Evolutionary conservation across 1,284 basidiomycete species (phyloP).

Genomic region (Sanguinoderma infundibulare): DNA sequence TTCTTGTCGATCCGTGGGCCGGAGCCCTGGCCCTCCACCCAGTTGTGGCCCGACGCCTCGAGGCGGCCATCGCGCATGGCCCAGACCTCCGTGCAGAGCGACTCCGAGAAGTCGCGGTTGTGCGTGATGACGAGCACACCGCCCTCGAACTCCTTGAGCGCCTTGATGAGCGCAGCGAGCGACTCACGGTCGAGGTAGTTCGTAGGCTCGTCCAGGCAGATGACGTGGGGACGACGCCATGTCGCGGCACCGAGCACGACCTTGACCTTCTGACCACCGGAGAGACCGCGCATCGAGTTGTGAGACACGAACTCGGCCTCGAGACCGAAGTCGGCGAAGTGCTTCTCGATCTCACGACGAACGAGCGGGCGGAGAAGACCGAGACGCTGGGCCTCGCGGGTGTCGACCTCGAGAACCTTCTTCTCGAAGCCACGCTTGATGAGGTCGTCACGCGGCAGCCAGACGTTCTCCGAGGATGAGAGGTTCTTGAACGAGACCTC

Average conservation of each 20-base stretch:
- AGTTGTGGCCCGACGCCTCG: conserved; percentile 96
- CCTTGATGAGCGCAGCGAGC: conserved; percentile 94
- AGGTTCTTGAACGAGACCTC: conserved; percentile 94
- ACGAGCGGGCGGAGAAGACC: conserved; percentile 96
- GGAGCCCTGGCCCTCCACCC: conserved; percentile 96
- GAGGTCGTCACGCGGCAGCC: conserved; percentile 95
- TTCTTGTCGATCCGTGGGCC: conserved; percentile 92
- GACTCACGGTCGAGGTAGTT: conserved; percentile 99
- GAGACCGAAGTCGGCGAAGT: conserved; percentile 96
- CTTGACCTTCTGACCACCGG: conserved; percentile 99
- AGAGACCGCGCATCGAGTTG: conserved; percentile 97
- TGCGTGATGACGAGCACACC: conserved; percentile 97
- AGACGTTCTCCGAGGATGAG: conserved; percentile 94
- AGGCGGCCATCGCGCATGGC: conserved; percentile 93
- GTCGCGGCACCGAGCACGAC: conserved; percentile 98
- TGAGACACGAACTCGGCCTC: conserved; percentile 97
- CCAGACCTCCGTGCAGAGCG: conserved; percentile 90
- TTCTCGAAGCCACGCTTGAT: conserved; percentile 98
- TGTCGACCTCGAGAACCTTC: conserved; percentile 97
- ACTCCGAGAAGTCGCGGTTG: conserved; percentile 98
- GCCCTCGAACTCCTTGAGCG: conserved; percentile 95
- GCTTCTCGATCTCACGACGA: conserved; percentile 97
- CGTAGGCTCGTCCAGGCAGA: conserved; percentile 97
- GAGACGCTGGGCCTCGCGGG: conserved; percentile 95
- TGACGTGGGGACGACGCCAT: conserved; percentile 97